Base-by-base conservation (phyloP, 108 stramenopile species). In the Aurantiochytrium sp. region DNA sequence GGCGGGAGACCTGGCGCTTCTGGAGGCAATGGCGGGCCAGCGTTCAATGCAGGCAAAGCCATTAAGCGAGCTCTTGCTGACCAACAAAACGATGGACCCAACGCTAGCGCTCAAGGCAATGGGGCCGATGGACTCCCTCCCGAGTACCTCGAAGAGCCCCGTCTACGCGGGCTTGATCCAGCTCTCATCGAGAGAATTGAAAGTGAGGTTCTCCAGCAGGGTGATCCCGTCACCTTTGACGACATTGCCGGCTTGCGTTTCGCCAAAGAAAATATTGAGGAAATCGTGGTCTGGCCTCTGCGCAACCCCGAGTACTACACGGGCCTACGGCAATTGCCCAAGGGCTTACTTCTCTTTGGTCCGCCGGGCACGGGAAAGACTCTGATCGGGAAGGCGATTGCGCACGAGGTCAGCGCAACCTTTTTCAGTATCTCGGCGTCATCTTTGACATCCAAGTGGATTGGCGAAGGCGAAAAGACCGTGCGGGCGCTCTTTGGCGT, bases 391-490 rank as follows among this genome's bases (percentile, higher is more conserved):
- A 98, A 98, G 90, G 99, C 99, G 5, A 98, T 99, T 90, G 98
- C 99, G 18, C 95, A 98, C 92, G 95, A 97, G 92, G 94, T 94
- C 59, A 96, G 96, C 25, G 98, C 99, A 5, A 98, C 97, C 18
- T 99, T 99, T 93, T 99, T 99, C 90, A 95, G 95, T 58, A 99
- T 99, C 71, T 98, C 97, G 10, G 96, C 97, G 88, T 98, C 98
- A 19, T 98, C 98, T 0, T 92, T 99, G 25, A 99, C 97, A 28
- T 96, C 96, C 92, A 99, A 99, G 92, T 99, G 98, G 98, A 99
- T 99, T 60, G 99, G 99, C 4, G 98, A 99, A 73, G 97, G 98
- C 44, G 99, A 99, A 92, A 98, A 98, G 91, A 91, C 98, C 58
- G 99, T 99, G 19, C 91, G 96, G 6, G 97, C 98, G 51, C 90